Evolutionary conservation across 176 grass and related monocot species (phyloP), one percentile per base, ranked within the genome.

Genomic region (Oryza rufipogon): DNA sequence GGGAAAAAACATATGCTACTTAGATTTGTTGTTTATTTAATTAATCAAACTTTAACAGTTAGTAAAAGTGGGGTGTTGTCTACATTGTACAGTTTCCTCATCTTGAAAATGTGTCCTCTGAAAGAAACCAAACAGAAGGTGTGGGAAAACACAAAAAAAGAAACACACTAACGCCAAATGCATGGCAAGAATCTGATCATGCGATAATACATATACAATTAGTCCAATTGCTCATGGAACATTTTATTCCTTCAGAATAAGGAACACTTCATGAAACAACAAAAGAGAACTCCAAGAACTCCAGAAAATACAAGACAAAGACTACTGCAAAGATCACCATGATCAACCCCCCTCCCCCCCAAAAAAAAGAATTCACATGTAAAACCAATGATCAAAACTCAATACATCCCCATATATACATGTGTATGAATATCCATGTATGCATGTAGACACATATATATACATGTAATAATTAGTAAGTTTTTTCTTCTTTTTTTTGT

Each of bases 291-390:
- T 46, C 32, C 23, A 74, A 65, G 9, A 68, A 71, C 2, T 22
- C 14, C 65, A 76, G 28, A 11, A 15, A 67, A 91, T 74, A n/a
- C 56, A 44, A 52, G 75, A 14, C n/a, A 70, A 51, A 51, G 34
- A 23, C 9, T 63, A 23, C 9, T 63, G 67, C 11, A 36, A 36
- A 73, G 30, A 83, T 32, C 30, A 32, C 39, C 38, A 80, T 25
- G 16, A 51, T 34, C 75, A 82, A 36, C 34, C 34, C 30, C 30
- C 30, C 30, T 32, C 33, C 68, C 34, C 41, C 15, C 28, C 1
- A 28, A 32, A 60, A 45, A 75, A 82, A 11, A 36, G 0, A 26
- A 71, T 60, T 45, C 42, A 23, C 12, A 66, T n/a, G 20, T 6
- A 44, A 44, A 44, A 44, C 42, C 42, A 11, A 10, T 44, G 42